Conservation (phyloP, 129 eudicot species). For the Centaurea solstitialis region DNA sequence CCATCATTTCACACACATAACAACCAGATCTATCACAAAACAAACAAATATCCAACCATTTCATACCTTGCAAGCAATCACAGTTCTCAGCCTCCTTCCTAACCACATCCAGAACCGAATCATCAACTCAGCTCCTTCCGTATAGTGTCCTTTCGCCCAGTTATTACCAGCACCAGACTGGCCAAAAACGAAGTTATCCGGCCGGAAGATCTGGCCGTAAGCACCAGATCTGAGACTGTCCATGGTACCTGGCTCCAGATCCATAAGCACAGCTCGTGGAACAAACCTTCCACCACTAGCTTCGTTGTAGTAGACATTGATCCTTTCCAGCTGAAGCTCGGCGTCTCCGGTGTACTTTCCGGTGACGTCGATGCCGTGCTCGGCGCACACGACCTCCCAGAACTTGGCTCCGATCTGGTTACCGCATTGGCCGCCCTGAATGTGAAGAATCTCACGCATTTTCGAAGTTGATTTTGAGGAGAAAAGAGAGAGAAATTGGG, state of each 20-base stretch:
- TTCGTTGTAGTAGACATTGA: slow-evolving; percentile 64
- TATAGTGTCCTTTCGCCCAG: slow-evolving; percentile 64
- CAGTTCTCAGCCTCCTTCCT: slow-evolving; percentile 77
- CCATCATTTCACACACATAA: too few species aligned
- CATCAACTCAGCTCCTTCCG: slow-evolving; percentile 71
- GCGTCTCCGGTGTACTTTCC: slow-evolving; percentile 53
- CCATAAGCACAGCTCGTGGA: slow-evolving; percentile 71
- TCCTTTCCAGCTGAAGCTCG: slow-evolving; percentile 54
- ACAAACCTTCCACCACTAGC: slow-evolving; percentile 63
- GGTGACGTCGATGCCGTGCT: slow-evolving; percentile 65
- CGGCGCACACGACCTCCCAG: slow-evolving; percentile 44
- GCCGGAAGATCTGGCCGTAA: slow-evolving; percentile 63
- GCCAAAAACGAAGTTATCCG: slow-evolving; percentile 59
- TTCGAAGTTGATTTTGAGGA: background rate
- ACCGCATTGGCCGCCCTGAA: slow-evolving; percentile 78
- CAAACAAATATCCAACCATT: too few species aligned
- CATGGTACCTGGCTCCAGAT: slow-evolving; percentile 80
- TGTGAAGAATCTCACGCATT: slow-evolving; percentile 69
- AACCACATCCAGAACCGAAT: slow-evolving; percentile 69
- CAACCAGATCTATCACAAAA: slow-evolving; percentile 10
- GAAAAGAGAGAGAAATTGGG: background rate
- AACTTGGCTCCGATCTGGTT: slow-evolving; percentile 51
- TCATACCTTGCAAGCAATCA: slow-evolving; percentile 66
- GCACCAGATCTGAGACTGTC: slow-evolving; percentile 69
- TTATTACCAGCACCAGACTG: slow-evolving; percentile 66